Evolutionary conservation across 345 rosid species (phyloP), one percentile per base, ranked within the genome.

Genomic region (Combretum micranthum): DNA sequence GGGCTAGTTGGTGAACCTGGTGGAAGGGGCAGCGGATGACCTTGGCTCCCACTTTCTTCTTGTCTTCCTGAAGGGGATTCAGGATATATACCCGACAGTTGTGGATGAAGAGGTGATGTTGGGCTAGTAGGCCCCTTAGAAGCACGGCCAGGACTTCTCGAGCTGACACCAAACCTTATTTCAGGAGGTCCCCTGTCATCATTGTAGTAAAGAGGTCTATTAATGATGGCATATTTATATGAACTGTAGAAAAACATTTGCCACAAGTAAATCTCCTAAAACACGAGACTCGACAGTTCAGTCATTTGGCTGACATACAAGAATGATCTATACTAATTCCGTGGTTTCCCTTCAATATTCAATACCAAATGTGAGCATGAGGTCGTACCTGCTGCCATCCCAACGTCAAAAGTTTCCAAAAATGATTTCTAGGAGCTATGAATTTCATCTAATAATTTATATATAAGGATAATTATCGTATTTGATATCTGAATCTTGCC

Each of bases 1-100:
- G 89, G 86, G 67, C 93, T 88, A 17, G 80, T 80, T 19, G 97
- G 97, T 59, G 99, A 88, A 64, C 81, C 80, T 0, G 99, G 99
- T 4, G 99, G 99, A 39, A 87, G 82, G 74, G 99, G 99, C 74
- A 93, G 69, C 19, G 77, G 91, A 56, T 93, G 95, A 53, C 76
- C 67, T 73, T 86, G 85, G 59, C 80, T 77, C 62, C 75, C 84
- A 39, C 81, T 83, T 48, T 80, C 89, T 37, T 83, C 92, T 45
- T 66, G 60, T 67, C 77, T 77, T 65, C 83, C 86, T 1, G 80
- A 69, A 1, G 87, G 78, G 61, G 90, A 88, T 16, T 92, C 95
- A 12, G 83, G 47, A 62, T 72, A 83, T 64, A 69, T 57, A 7
- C 71, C 83, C 4, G 75, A 68, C 15, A 84, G 67, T 48, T 77